Conservation (phyloP, 768 basidiomycete species). For the Xanthoconium purpureum region DNA sequence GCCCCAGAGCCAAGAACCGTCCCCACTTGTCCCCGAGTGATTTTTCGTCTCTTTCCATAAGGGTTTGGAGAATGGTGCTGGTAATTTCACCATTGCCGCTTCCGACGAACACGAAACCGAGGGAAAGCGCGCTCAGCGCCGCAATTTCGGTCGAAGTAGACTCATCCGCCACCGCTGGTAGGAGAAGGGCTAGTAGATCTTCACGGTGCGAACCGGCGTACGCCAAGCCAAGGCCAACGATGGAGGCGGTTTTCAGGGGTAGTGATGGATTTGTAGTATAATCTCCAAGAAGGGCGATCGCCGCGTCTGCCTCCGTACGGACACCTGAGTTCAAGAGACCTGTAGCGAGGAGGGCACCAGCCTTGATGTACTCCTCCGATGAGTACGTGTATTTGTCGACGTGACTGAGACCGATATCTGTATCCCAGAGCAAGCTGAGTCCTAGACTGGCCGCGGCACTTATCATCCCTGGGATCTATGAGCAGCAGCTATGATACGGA, state of each 20-base stretch:
- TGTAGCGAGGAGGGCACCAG: constrained; percentile 91
- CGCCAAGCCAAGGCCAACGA: constrained; percentile 90
- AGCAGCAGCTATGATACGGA: background rate
- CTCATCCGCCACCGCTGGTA: constrained; percentile 83
- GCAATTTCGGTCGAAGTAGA: constrained; percentile 84
- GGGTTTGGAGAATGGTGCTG: constrained; percentile 80
- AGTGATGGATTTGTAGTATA: constrained; percentile 86
- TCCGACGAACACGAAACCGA: constrained; percentile 95
- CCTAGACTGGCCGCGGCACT: constrained; percentile 94
- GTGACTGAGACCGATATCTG: constrained; percentile 88
- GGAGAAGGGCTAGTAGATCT: constrained; percentile 73
- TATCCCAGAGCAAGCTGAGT: constrained; percentile 92
- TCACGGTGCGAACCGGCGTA: constrained; percentile 92
- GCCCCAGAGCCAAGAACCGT: constrained; percentile 82
- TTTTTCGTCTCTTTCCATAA: constrained; percentile 81
- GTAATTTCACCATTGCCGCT: constrained; percentile 93
- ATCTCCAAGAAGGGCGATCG: constrained; percentile 85
- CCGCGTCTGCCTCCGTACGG: constrained; percentile 89
- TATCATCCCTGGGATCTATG: constrained; percentile 71
- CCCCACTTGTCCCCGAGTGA: constrained; percentile 92
- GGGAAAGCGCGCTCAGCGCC: constrained; percentile 77
- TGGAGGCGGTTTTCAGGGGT: constrained; percentile 80
- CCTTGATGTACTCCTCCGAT: constrained; percentile 95
- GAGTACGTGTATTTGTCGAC: constrained; percentile 98
- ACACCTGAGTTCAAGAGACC: constrained; percentile 89